Conservation (phyloP, 2,329 filamentous ascomycete genomes). For the Malbranchea zuffiana region DNA sequence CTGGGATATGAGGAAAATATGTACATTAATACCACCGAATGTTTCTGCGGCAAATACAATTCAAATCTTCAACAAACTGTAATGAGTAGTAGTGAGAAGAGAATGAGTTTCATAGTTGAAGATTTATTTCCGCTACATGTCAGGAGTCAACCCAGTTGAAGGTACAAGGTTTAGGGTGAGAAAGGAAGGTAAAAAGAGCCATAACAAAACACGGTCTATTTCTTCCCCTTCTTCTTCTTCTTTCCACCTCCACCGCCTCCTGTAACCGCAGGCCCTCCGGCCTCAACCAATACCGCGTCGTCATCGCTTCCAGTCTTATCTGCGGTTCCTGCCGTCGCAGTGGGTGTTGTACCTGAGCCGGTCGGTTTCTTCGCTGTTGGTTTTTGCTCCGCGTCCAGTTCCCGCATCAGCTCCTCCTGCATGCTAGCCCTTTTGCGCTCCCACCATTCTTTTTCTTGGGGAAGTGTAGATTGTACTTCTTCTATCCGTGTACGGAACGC, state of each 20-base stretch:
- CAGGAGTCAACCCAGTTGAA: no score
- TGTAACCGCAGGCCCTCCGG: conserved; percentile 36
- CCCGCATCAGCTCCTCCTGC: conserved; percentile 68
- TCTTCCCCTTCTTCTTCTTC: conserved; percentile 40
- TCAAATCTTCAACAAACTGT: no score
- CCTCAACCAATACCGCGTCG: conserved; percentile 68
- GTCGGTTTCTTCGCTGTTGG: conserved; percentile 16
- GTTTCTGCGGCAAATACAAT: conserved; percentile 2
- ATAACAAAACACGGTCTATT: conserved; percentile 21
- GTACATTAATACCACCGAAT: no score
- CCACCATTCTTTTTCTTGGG: conserved; percentile 83
- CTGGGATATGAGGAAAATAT: no score
- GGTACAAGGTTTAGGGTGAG: no score
- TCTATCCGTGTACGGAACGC: conserved; percentile 62
- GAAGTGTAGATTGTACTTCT: conserved; percentile 60
- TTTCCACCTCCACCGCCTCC: conserved; percentile 26
- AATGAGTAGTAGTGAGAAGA: background rate
- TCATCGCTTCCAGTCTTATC: conserved; percentile 48
- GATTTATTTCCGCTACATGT: no score
- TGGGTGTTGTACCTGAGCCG: conserved; percentile 13
- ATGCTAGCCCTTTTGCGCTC: conserved; percentile 67
- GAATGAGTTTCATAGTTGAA: no score
- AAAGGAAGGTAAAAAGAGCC: background rate
- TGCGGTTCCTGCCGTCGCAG: conserved; percentile 13
- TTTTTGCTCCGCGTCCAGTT: conserved; percentile 45